Base-by-base conservation (phyloP, 805 yeast genomes). In the Ogataea trehalophila region DNA sequence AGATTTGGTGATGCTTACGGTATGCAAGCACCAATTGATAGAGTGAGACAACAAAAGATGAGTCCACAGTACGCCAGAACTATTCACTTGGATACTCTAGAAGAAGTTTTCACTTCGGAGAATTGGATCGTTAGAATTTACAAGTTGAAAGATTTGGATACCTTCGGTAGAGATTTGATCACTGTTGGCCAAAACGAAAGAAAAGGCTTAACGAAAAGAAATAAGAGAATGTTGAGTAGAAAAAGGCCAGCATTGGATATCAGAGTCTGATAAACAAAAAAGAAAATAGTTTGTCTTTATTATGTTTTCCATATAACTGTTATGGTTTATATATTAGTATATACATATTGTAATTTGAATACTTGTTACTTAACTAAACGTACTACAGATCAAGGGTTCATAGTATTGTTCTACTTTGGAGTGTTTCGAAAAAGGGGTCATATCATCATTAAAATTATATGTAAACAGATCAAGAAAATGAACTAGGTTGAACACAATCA, bases 111-210 rank as follows among this genome's bases (percentile, higher is more conserved):
- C 71, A 94, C 99, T 1, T 76, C 92, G 41, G 96, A 90, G 64
- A 95, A 94, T 75, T 95, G 97, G 97, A 78, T 94, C 57, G 97
- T 94, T 17, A 81, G 99, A 70, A 79, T 94, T 51, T 94, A 88
- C 73, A 87, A 89, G 74, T 87, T 94, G 56, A 94, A 90, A 69
- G 92, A 89, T 51, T 74, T 77, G 49, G 99, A 94, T 67, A 80
- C 79, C 51, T 80, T 87, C 55, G 99, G 98, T 42, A 81, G 99
- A 67, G 83, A 81, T 56, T 70, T 84, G 56, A 71, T 72, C 37
- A 72, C 75, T n/a, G 81, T 81, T 37, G 76, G 83, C 33, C 70
- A 66, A 29, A 78, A 78, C 51, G 82, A 79, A 33, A 74, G 69
- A 45, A 57, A 55, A 37, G 46, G 43, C 4, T 35, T 51, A 5